Conservation (phyloP, 2,329 filamentous ascomycete species). For the Epichloe aotearoae region DNA sequence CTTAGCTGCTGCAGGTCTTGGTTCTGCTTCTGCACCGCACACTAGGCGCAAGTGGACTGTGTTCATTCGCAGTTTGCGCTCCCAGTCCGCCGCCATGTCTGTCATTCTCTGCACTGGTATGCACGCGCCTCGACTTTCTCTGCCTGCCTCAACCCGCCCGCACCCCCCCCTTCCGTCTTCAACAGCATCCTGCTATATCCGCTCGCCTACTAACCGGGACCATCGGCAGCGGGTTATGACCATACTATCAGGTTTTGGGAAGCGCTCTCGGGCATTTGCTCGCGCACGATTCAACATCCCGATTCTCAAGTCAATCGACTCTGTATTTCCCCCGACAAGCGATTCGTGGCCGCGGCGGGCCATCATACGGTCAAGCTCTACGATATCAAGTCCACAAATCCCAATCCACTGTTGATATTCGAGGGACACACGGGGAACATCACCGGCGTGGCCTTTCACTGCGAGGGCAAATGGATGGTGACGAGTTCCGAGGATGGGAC, state of each 20-base stretch:
- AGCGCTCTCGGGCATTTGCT: conserved; percentile 93
- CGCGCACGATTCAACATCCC: conserved; percentile 91
- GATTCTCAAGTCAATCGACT: conserved; percentile 98
- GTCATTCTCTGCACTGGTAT: conserved; percentile 50
- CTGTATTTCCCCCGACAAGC: conserved; percentile 96
- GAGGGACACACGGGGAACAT: conserved; percentile 94
- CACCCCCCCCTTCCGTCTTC: not conserved
- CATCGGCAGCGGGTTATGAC: conserved; percentile 41
- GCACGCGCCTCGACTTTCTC: conserved; percentile 6
- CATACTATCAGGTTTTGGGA: conserved; percentile 80
- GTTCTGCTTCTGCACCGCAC: not conserved
- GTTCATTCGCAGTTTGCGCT: not conserved
- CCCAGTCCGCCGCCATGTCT: conserved; percentile 31
- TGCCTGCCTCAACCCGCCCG: not conserved
- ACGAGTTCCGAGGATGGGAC: conserved; percentile 94
- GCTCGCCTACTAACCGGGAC: conserved; percentile 11
- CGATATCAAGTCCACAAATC: conserved; percentile 97
- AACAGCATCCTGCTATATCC: not conserved
- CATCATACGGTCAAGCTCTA: conserved; percentile 89
- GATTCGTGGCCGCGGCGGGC: conserved; percentile 73
- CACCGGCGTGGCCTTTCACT: conserved; percentile 94
- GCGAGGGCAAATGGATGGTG: conserved; percentile 99
- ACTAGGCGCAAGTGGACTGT: not conserved
- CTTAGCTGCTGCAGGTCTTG: not conserved
- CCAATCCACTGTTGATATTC: conserved; percentile 82